Evolutionary conservation across 1,139 yeast genomes (phyloP).

Genomic region (Debaryomyces robertsiae): DNA sequence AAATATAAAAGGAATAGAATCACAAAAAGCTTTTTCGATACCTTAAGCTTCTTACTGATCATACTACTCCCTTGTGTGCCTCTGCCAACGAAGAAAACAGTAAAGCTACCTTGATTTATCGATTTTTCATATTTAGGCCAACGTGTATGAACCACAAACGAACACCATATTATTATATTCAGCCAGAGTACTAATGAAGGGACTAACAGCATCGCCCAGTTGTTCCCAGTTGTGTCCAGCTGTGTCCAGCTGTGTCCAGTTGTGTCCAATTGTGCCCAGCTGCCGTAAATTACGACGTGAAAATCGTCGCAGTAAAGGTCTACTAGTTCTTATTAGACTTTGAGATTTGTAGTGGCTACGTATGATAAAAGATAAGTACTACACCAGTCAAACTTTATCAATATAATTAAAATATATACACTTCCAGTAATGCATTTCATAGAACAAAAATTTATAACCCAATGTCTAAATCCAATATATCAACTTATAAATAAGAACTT

Average conservation of each 20-base stretch:
- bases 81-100: too few species aligned
- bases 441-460: slow-evolving; percentile 30
- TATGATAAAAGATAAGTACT: too few species aligned
- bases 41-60: slow-evolving; percentile 12
- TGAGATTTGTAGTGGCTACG: too few species aligned
- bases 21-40: slow-evolving; percentile 10
- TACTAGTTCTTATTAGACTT: too few species aligned
- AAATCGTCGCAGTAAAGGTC: too few species aligned
- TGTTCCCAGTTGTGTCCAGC: too few species aligned
- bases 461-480: slow-evolving; percentile 43
- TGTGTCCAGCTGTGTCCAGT: too few species aligned
- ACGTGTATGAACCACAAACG: slow-evolving; percentile 2
- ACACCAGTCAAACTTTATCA: background rate
- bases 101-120: background rate
- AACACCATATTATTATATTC: too few species aligned
- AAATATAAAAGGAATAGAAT: slow-evolving; percentile 16
- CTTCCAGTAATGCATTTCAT: slow-evolving; percentile 27
- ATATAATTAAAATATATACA: slow-evolving; percentile 18
- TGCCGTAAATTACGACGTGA: too few species aligned
- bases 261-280: too few species aligned
- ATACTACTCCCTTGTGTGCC: slow-evolving; percentile 1
- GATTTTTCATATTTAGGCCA: background rate
- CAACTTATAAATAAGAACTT: slow-evolving; percentile 20
- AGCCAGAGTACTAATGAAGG: too few species aligned
- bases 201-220: too few species aligned